phyloP scores from a whole-genome alignment of 768 basidiomycete genomes.

The Clitopilus passeckerianus region DNA sequence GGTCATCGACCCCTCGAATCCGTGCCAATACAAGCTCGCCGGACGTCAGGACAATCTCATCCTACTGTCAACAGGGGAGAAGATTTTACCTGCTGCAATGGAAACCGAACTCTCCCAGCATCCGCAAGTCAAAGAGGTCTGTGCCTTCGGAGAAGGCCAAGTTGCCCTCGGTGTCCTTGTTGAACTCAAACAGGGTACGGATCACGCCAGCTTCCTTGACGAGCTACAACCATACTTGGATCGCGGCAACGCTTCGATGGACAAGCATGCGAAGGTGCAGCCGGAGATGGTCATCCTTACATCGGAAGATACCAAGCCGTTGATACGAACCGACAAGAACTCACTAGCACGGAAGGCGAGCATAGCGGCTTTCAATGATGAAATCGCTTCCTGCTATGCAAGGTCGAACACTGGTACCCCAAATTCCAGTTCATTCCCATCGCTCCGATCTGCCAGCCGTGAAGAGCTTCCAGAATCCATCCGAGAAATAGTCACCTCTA shows the following conservation, averaged over 20 bases:
- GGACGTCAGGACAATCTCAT: conserved; percentile 36
- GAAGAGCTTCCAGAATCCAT: conserved; percentile 15
- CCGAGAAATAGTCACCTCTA: conserved; percentile 15
- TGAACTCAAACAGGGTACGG: conserved; percentile 21
- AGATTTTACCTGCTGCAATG: conserved; percentile 29
- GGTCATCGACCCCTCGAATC: conserved; percentile 21
- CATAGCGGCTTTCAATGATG: conserved; percentile 22
- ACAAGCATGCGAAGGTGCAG: conserved; percentile 29
- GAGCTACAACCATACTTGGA: conserved; percentile 23
- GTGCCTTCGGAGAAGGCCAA: conserved; percentile 32
- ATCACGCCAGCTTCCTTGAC: conserved; percentile 1
- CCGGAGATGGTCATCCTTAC: conserved; percentile 34
- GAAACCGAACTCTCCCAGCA: conserved; percentile 28
- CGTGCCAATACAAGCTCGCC: conserved; percentile 27
- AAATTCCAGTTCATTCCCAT: conserved; percentile 3
- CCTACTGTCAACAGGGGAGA: conserved; percentile 38
- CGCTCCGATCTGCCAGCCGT: conserved; percentile 12
- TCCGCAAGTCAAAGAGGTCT: conserved; percentile 27
- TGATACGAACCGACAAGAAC: conserved; percentile 33
- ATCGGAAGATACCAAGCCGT: conserved; percentile 20
- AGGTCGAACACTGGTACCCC: conserved; percentile 13
- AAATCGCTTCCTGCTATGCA: conserved; percentile 28
- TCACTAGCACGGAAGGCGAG: conserved; percentile 29
- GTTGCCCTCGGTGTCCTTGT: conserved; percentile 30
- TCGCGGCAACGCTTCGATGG: conserved; percentile 27